Conservation (phyloP, 1,139 yeast species). For the Pichia sp. region DNA sequence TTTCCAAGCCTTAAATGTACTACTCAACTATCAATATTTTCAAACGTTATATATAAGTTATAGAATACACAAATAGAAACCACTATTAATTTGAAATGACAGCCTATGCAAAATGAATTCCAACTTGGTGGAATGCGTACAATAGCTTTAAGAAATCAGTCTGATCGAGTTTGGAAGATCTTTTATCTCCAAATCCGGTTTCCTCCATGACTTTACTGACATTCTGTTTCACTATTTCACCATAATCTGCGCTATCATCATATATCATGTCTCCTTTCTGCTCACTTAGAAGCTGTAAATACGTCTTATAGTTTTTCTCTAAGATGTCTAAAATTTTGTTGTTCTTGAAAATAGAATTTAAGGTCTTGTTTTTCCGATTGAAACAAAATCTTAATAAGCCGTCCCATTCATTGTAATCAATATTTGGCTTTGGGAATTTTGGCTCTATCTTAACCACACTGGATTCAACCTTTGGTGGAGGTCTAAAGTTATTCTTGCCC, state of each 20-base stretch:
- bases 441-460: constrained; percentile 92
- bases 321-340: constrained; percentile 75
- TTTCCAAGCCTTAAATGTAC: no score
- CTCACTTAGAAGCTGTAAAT: constrained; percentile 53
- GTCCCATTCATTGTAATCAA: constrained; percentile 95
- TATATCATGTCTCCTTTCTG: constrained; percentile 52
- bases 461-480: constrained; percentile 98
- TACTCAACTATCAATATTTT: not conserved
- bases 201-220: constrained; percentile 65
- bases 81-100: not conserved
- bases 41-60: not conserved
- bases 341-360: constrained; percentile 89
- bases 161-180: constrained; percentile 94
- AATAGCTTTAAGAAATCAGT: constrained; percentile 83
- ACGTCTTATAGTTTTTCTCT: constrained; percentile 84
- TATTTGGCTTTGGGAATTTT: constrained; percentile 84
- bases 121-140: constrained; percentile 94
- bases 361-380: constrained; percentile 88
- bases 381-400: constrained; percentile 87
- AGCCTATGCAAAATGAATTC: constrained; percentile 83
- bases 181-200: constrained; percentile 76
- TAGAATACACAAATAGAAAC: constrained; percentile 3
- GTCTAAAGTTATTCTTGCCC: constrained; percentile 92
- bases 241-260: constrained; percentile 44
- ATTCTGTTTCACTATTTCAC: constrained; percentile 50